These are phyloP conservation scores for Carex myosuroides DNA, from an alignment of 176 grass and related monocot species.

Conservation along the genomic window DNA sequence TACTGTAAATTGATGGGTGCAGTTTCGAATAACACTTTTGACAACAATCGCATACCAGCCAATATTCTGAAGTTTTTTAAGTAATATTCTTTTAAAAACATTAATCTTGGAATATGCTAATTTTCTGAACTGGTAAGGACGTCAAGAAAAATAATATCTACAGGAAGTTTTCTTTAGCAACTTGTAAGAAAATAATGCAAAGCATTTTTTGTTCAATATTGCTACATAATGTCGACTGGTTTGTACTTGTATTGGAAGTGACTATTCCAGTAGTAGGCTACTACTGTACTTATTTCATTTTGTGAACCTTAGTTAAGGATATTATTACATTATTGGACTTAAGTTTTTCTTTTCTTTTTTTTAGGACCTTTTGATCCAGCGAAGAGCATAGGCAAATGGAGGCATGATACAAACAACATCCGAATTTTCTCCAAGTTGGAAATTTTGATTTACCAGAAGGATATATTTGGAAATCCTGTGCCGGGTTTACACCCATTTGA, in stretches of 20 bases:
- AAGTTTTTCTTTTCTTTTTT: background rate
- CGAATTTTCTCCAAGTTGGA: slow-evolving; percentile 65
- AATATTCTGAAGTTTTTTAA: background rate
- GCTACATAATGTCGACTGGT: background rate
- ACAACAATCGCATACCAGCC: background rate
- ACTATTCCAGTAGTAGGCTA: background rate
- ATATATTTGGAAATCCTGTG: slow-evolving; percentile 54
- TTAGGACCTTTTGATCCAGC: slow-evolving; percentile 48
- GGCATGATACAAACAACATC: slow-evolving; percentile 38
- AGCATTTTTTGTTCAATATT: background rate
- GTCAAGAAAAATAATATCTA: background rate
- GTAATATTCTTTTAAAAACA: background rate
- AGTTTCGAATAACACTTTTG: background rate
- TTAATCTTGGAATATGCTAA: background rate
- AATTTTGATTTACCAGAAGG: slow-evolving; percentile 65
- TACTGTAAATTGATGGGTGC: background rate
- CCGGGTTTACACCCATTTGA: slow-evolving; percentile 40
- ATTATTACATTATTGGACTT: background rate
- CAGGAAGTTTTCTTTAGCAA: background rate
- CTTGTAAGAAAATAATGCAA: background rate
- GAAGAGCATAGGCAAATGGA: slow-evolving; percentile 47
- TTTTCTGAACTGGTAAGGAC: background rate
- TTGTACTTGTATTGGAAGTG: background rate
- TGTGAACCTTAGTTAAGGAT: background rate
- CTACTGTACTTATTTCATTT: background rate